Base-by-base conservation (phyloP, 306 rosid genomes). In the Prosopis cineraria region DNA sequence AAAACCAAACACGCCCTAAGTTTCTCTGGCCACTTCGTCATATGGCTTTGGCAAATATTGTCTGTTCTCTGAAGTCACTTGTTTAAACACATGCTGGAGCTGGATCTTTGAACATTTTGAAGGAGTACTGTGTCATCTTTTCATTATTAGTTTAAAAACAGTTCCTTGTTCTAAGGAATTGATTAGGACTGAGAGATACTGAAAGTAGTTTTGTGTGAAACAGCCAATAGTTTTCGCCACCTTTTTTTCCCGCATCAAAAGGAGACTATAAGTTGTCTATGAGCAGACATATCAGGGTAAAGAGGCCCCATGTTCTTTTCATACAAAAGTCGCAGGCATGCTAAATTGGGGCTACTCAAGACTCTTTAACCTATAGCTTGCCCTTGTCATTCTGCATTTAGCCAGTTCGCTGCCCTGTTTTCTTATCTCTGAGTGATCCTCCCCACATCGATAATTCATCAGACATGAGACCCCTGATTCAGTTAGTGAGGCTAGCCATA, bases 41-140 rank as follows among this genome's bases (percentile, higher is more conserved):
- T 41, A 30, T 41, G 45, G 59, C 75, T 19, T 12, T n/a, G 27
- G 68, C 68, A 68, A 40, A 40, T 67, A 8, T 77, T 67, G 44
- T 68, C 1, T 68, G 52, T 19, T 68, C 41, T 68, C n/a, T 37
- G n/a, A 30, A 27, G 56, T 74, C 53, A 43, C 44, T 41, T 59
- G 30, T 60, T 59, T 44, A 13, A 59, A 27, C 68, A 40, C 22
- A 11, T 40, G 22, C 56, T 6, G 25, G 53, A 68, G 22, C 39
- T 25, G 56, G 22, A 43, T 17, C 36, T 59, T 3, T 9, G 59
- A 52, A 29, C 45, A 60, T 53, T 43, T 44, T 29, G 39, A 43
- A 44, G 70, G 58, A 14, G 45, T 30, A 37, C 30, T 43, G 3
- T 30, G 25, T 10, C 79, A n/a, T 55, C 16, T 59, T 45, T 70